Evolutionary conservation across 2,329 filamentous ascomycete species (phyloP).

Genomic region (Dactylonectria estremocensis): DNA sequence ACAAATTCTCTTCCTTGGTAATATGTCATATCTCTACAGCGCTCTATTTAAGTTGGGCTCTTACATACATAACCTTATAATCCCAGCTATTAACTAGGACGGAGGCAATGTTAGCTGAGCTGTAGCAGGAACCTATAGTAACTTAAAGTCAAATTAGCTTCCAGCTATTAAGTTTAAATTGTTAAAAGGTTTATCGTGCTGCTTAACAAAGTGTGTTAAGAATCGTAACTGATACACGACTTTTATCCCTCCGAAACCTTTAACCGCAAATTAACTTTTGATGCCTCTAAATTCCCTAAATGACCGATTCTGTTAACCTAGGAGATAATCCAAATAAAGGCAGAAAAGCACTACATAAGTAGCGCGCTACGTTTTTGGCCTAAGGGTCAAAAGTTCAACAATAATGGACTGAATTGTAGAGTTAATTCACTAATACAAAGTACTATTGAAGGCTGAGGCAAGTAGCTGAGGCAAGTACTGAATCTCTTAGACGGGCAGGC

Average conservation of each 20-base stretch:
- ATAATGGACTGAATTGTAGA: background rate
- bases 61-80: conserved; percentile 42
- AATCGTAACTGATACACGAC: too few relatives aligned
- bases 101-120: conserved; percentile 48
- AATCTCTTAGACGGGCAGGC: background rate
- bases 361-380: too few relatives aligned
- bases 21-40: conserved; percentile 51
- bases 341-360: too few relatives aligned
- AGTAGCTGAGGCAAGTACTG: background rate
- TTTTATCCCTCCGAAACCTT: too few relatives aligned
- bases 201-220: too few relatives aligned
- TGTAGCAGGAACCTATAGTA: conserved; percentile 48
- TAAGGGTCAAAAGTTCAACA: too few relatives aligned
- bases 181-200: too few relatives aligned
- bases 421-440: background rate
- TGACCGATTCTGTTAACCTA: too few relatives aligned
- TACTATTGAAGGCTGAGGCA: background rate
- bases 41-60: conserved; percentile 43
- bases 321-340: too few relatives aligned
- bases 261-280: too few relatives aligned
- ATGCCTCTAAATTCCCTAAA: too few relatives aligned
- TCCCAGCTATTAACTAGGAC: conserved; percentile 48
- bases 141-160: conserved; percentile 46
- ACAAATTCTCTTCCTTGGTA: conserved; percentile 25
- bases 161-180: conserved; percentile 48